A percentile compares a stretch with the other conserved stretches of the same genome.
Conservation (phyloP, 192 early-diverging fungal genomes). For the Dimargaris cristalligena region DNA sequence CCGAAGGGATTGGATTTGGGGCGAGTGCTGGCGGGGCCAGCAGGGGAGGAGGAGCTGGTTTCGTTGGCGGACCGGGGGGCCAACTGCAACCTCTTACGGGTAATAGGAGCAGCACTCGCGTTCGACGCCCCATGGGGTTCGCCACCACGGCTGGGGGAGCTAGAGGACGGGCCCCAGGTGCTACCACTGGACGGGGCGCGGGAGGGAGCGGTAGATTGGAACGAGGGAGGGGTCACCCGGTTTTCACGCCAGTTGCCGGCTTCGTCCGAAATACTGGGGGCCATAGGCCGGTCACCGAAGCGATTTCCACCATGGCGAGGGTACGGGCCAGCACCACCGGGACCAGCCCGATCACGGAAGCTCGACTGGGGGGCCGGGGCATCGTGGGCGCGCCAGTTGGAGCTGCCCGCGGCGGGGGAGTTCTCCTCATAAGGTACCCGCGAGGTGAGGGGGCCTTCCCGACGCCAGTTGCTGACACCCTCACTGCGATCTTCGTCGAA, state of each 20-base stretch:
- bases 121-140: background rate
- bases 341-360: too few species aligned
- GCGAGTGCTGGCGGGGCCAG: background rate
- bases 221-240: background rate
- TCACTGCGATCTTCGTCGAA: background rate
- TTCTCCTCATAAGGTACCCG: background rate
- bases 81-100: conserved; percentile 1
- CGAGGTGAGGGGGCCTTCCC: background rate
- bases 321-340: background rate
- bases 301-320: background rate
- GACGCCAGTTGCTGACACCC: conserved; percentile 1
- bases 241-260: conserved; percentile 5
- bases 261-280: background rate
- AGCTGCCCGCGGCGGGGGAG: background rate
- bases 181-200: background rate
- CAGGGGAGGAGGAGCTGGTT: background rate
- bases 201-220: background rate
- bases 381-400: background rate
- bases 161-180: background rate
- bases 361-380: background rate
- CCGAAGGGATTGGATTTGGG: conserved; percentile 40
- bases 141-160: too few species aligned
- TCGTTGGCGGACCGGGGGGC: background rate
- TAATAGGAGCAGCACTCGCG: background rate
- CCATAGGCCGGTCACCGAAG: background rate